Evolutionary conservation across 495 filamentous ascomycete genomes (phyloP).

Genomic region (Penicillium roqueforti): DNA sequence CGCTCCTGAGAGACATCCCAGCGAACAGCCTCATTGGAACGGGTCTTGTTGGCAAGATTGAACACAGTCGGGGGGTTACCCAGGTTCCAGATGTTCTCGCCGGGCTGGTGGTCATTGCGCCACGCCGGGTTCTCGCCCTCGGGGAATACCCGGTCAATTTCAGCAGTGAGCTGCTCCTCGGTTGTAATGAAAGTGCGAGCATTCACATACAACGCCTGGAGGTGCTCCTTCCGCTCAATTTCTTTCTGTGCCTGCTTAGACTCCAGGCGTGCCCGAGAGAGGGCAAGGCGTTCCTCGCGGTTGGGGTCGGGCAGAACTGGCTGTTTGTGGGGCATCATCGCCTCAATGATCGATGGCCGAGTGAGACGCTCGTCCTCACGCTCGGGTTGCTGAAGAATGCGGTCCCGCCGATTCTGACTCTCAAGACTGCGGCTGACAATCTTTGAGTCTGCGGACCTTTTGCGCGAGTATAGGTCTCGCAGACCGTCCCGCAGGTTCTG

Average conservation of each 20-base stretch:
- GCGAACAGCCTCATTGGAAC: slow-evolving; percentile 26
- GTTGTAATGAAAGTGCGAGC: slow-evolving; percentile 62
- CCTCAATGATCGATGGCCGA: slow-evolving; percentile 42
- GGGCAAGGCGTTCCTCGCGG: slow-evolving; percentile 41
- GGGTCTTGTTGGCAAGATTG: slow-evolving; percentile 30
- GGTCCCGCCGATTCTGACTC: slow-evolving; percentile 41
- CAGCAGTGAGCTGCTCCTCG: slow-evolving; percentile 55
- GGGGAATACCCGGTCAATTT: slow-evolving; percentile 58
- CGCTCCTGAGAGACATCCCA: slow-evolving; percentile 52
- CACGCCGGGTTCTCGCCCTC: slow-evolving; percentile 49
- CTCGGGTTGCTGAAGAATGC: slow-evolving; percentile 46
- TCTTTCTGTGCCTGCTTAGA: slow-evolving; percentile 35
- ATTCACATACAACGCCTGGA: slow-evolving; percentile 63
- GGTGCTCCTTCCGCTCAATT: slow-evolving; percentile 38
- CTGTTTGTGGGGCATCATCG: slow-evolving; percentile 37
- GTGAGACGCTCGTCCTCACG: slow-evolving; percentile 61
- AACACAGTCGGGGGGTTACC: slow-evolving; percentile 50
- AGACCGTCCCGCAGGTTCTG: slow-evolving; percentile 62
- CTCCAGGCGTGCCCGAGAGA: slow-evolving; percentile 39
- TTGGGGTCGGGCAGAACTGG: slow-evolving; percentile 44
- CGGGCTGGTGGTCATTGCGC: slow-evolving; percentile 37
- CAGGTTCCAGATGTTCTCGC: slow-evolving; percentile 56
- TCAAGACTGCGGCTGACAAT: slow-evolving; percentile 33
- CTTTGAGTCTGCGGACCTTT: slow-evolving; percentile 38
- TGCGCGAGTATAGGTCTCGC: slow-evolving; percentile 52